Percentiles rank a stretch among this genome's conserved stretches.
phyloP scores from a whole-genome alignment of 305 asterid genomes.

The Lippia alba region DNA sequence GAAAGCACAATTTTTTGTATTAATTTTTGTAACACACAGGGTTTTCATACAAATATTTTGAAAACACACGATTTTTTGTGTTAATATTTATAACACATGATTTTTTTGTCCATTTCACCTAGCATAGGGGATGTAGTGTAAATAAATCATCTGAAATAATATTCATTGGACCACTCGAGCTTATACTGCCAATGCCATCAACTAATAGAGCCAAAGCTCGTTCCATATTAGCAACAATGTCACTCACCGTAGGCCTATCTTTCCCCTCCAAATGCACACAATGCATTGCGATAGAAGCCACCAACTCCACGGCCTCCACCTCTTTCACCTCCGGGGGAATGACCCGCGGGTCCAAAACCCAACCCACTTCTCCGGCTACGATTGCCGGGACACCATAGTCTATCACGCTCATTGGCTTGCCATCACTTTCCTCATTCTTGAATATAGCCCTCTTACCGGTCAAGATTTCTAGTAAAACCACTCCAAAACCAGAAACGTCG shows the following conservation, averaged over 20 bases:
- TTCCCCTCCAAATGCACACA: slow-evolving; percentile 90
- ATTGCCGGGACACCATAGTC: slow-evolving; percentile 75
- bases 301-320: slow-evolving; percentile 83
- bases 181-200: slow-evolving; percentile 69
- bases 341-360: slow-evolving; percentile 65
- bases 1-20: no score
- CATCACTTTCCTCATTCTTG: slow-evolving; percentile 50
- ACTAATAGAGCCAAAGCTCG: slow-evolving; percentile 79
- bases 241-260: slow-evolving; percentile 84
- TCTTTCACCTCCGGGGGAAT: slow-evolving; percentile 63
- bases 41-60: no score
- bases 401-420: slow-evolving; percentile 63
- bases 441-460: slow-evolving; percentile 85
- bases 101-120: no score
- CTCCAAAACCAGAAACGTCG: slow-evolving; percentile 86
- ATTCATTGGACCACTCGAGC: slow-evolving; percentile 74
- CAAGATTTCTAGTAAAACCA: slow-evolving; percentile 78
- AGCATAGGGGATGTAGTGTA: no score
- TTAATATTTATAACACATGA: no score
- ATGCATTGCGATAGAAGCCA: slow-evolving; percentile 88
- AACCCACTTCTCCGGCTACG: slow-evolving; percentile 62
- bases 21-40: no score
- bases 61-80: no score
- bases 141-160: slow-evolving; percentile 73
- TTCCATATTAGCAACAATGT: slow-evolving; percentile 83